Evolutionary conservation across 2,329 filamentous ascomycete genomes (phyloP).

Genomic region (Trichophyton simii): DNA sequence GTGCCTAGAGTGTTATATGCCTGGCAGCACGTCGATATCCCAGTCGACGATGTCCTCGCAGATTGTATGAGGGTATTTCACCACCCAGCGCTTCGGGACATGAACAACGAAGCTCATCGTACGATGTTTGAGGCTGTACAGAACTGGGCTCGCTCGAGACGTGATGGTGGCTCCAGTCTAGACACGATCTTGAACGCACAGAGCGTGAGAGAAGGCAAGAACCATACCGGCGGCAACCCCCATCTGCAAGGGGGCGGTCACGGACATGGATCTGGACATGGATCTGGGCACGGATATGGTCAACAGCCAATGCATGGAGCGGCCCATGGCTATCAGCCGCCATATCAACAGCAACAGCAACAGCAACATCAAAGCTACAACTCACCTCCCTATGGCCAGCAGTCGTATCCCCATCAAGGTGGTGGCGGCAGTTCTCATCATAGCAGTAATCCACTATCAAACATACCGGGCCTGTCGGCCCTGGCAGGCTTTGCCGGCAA

Average conservation of each 20-base stretch:
- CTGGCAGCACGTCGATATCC: constrained; percentile 77
- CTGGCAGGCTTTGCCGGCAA: constrained; percentile 11
- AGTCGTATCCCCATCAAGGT: neutral
- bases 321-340: neutral
- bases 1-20: constrained; percentile 81
- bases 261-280: constrained; percentile 4
- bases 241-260: constrained; percentile 14
- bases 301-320: neutral
- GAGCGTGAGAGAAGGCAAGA: constrained; percentile 69
- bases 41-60: constrained; percentile 68
- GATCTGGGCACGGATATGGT: neutral
- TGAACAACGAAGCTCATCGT: constrained; percentile 63
- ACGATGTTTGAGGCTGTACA: constrained; percentile 83
- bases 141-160: constrained; percentile 61
- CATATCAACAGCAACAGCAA: constrained; percentile 3
- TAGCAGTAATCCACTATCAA: constrained; percentile 22
- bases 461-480: constrained; percentile 12
- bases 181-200: constrained; percentile 68
- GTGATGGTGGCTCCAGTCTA: constrained; percentile 53
- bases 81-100: constrained; percentile 71
- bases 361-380: neutral
- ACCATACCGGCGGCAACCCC: constrained; percentile 42
- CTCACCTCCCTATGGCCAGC: neutral
- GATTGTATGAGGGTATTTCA: constrained; percentile 79
- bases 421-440: neutral